Evolutionary conservation across 2,329 filamentous ascomycete genomes (phyloP).

Genomic region (Aspergillus sp.): DNA sequence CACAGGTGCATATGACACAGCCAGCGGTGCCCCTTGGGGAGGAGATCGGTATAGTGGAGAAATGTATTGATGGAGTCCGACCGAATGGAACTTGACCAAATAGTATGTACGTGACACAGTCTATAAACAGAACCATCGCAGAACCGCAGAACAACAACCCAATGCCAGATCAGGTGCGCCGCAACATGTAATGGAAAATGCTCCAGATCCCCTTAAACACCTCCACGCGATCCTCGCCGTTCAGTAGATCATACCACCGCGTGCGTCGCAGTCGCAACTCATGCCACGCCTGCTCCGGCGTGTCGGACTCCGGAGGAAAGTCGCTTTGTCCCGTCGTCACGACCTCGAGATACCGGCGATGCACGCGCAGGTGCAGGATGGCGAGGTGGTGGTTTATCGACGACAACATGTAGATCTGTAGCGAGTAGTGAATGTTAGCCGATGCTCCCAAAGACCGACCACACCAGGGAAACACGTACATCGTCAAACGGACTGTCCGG

Average conservation of each 20-base stretch:
- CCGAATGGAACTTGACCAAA: too few relatives aligned
- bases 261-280: constrained; percentile 54
- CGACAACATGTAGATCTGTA: constrained; percentile 60
- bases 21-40: too few relatives aligned
- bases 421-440: background rate
- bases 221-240: constrained; percentile 53
- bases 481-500: constrained; percentile 49
- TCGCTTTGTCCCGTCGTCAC: constrained; percentile 45
- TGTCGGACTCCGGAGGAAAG: constrained; percentile 18
- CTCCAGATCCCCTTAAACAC: constrained; percentile 58
- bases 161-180: constrained; percentile 20
- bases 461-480: constrained; percentile 34
- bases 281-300: constrained; percentile 45
- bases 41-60: too few relatives aligned
- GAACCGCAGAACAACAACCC: background rate
- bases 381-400: constrained; percentile 62
- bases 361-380: constrained; percentile 57
- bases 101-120: too few relatives aligned
- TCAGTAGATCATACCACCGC: constrained; percentile 59
- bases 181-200: constrained; percentile 54
- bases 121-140: too few relatives aligned
- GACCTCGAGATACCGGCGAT: constrained; percentile 55
- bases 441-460: background rate
- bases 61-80: too few relatives aligned
- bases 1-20: too few relatives aligned